phyloP scores from a whole-genome alignment of 345 rosid species.

The Corymbia maculata region DNA sequence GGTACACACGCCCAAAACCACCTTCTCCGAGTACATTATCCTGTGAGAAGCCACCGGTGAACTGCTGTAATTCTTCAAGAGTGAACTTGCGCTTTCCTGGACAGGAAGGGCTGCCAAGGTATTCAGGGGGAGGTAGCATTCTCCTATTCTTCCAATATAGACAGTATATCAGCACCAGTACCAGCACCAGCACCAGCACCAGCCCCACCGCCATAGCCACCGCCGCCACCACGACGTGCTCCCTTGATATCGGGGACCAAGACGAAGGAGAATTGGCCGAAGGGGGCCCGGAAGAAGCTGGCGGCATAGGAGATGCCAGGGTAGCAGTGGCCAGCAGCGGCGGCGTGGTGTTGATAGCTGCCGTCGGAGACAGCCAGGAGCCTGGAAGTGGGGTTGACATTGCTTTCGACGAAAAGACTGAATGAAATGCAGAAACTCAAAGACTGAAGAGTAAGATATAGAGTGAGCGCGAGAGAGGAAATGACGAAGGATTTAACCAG shows the following conservation, averaged over 20 bases:
- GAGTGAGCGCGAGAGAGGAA: no score
- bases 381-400: not conserved
- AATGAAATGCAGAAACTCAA: no score
- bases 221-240: constrained; percentile 17
- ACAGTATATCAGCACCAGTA: constrained; percentile 24
- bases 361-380: not conserved
- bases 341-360: not conserved
- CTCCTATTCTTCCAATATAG: constrained; percentile 42
- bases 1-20: constrained; percentile 33
- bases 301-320: constrained; percentile 1
- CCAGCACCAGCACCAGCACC: not conserved
- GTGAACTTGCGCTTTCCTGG: no score
- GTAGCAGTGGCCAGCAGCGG: not conserved
- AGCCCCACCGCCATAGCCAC: no score
- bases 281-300: constrained; percentile 3
- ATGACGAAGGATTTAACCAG: rapidly evolving
- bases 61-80: no score
- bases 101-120: no score
- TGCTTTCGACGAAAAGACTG: no score
- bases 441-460: no score
- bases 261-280: constrained; percentile 13
- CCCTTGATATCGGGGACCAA: constrained; percentile 23
- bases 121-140: not conserved
- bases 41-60: constrained; percentile 11
- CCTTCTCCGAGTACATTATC: constrained; percentile 37